Conservation (phyloP, 441 rosid genomes). For the Croton laevigatus region DNA sequence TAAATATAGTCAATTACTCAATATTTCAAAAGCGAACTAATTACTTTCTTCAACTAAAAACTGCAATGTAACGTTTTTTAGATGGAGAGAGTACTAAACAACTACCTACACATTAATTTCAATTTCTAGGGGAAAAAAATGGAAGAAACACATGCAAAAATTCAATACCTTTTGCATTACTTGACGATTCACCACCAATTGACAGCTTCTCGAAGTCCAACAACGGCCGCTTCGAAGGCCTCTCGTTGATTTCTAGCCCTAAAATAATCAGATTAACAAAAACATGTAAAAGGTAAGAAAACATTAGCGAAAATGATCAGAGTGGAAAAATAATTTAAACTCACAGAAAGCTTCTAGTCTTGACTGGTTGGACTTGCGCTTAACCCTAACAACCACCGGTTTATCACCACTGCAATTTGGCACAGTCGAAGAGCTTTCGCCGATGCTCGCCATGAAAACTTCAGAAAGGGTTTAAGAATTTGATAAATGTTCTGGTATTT, state of each 20-base stretch:
- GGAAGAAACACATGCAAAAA: background rate
- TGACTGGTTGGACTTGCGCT: constrained; percentile 63
- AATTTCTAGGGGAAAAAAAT: background rate
- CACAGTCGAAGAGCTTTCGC: constrained; percentile 41
- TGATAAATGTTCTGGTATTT: background rate
- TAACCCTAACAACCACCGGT: constrained; percentile 86
- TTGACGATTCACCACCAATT: constrained; percentile 38
- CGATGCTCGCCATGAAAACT: constrained; percentile 36
- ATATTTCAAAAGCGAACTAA: background rate
- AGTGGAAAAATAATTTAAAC: constrained; percentile 10
- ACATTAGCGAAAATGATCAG: background rate
- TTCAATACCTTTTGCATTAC: constrained; percentile 36
- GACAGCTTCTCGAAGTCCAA: constrained; percentile 64
- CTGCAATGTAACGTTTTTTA: background rate
- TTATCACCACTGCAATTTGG: constrained; percentile 31
- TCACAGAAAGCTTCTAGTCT: constrained; percentile 72
- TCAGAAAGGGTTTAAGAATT: background rate
- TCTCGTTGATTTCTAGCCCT: constrained; percentile 95
- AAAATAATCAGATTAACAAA: constrained; percentile 7
- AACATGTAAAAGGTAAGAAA: background rate
- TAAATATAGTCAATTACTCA: too few species aligned
- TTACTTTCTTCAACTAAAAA: background rate
- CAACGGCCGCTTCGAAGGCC: constrained; percentile 59
- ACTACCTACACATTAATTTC: background rate
- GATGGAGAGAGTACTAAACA: too few species aligned